A percentile compares a stretch with the other conserved stretches of the same genome.
phyloP scores from a whole-genome alignment of 805 yeast genomes.

The Priceomyces castillae region DNA sequence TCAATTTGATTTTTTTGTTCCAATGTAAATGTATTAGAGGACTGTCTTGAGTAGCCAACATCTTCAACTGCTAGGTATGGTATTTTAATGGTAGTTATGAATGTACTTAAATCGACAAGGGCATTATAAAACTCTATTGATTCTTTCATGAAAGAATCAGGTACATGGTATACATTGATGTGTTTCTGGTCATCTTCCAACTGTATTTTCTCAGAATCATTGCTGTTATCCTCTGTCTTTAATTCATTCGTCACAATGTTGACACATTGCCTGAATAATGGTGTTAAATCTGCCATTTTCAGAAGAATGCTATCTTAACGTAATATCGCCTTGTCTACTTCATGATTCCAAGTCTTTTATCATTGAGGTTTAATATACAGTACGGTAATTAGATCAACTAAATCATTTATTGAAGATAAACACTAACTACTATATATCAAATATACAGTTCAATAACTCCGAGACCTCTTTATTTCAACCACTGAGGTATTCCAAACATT shows the following conservation, averaged over 20 bases:
- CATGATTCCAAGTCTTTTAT: not conserved
- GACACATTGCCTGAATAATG: constrained; percentile 47
- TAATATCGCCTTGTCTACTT: not conserved
- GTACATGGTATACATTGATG: constrained; percentile 8
- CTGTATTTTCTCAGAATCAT: not conserved
- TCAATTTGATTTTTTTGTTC: constrained; percentile 56
- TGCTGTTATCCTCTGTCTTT: constrained; percentile 2
- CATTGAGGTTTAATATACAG: not conserved
- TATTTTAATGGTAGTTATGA: constrained; percentile 25
- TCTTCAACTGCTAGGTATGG: constrained; percentile 25
- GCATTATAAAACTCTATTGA: constrained; percentile 32
- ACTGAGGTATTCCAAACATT: constrained; percentile 27
- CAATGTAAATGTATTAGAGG: constrained; percentile 28
- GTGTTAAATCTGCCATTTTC: constrained; percentile 48
- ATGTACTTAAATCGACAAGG: constrained; percentile 29
- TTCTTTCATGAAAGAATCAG: constrained; percentile 44
- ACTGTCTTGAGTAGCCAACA: constrained; percentile 10
- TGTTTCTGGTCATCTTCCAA: not conserved
- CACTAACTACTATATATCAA: not conserved
- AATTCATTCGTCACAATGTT: constrained; percentile 39
- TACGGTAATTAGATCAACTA: not conserved
- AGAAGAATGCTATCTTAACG: too few species aligned
- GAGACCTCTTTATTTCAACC: constrained; percentile 14
- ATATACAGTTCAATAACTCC: not conserved
- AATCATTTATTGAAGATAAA: too few species aligned